Base-by-base conservation (phyloP, 768 basidiomycete species). In the Cyclocybe aegerita region DNA sequence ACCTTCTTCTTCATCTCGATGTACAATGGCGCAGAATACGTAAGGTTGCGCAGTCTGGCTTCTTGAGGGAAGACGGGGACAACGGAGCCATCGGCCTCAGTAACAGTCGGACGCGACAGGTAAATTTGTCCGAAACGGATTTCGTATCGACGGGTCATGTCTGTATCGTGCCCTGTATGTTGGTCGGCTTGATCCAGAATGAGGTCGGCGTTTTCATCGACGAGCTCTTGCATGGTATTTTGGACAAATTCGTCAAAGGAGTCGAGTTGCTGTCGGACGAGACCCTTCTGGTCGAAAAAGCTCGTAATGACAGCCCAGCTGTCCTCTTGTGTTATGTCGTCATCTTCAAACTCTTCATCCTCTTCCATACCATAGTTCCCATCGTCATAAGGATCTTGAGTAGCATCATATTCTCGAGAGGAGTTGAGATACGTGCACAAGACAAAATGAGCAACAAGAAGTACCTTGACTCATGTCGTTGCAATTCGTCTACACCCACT, bases 241-340 rank as follows among this genome's bases (percentile, higher is more conserved):
- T 98, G 93, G 32, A 99, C 92, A 63, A 98, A 99, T 72, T 98
- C 96, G 66, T 99, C 94, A 70, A 96, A 99, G 9, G 92, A 95
- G 73, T 96, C 94, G 47, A 98, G 83, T 67, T 99, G 97, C 66
- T 99, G 97, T 42, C 93, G 84, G 46, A 98, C 97, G 53, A 99
- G 87, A 71, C 96, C 96, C 69, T 96, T 97, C 67, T 93, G 90
- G 55, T 93, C 88, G 68, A 99, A 98, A 75, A 96, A 99, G 62
- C 91, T 86, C 55, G 91, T 88, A 61, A 98, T 98, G 65, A 99
- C 88, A 36, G 88, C 85, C 93, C 93, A 96, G 67, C 93, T 93
- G 62, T 93, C 92, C 67, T 94, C 92, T 62, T 93, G 92, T 0
- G 90, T 90, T 67, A 93, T 88, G 63, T 90, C 86, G 62, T 87